Conservation (phyloP, 306 rosid genomes). For the Mucuna pruriens region DNA sequence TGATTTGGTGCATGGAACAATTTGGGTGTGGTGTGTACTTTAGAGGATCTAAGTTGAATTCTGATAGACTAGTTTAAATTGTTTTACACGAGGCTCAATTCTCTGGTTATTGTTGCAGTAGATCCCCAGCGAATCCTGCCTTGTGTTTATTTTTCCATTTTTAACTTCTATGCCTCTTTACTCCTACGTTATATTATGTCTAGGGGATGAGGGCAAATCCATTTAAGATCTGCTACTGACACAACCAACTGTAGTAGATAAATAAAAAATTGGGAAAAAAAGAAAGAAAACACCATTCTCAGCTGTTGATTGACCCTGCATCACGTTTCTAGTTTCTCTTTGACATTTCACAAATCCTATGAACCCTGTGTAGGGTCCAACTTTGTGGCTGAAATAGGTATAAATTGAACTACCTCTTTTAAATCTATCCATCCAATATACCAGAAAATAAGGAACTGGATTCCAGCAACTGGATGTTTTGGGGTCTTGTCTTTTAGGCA, state of each 20-base stretch:
- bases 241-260: background rate
- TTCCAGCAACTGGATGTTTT: background rate
- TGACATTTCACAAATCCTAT: background rate
- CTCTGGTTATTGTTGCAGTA: background rate
- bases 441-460: background rate
- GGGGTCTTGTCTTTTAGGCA: background rate
- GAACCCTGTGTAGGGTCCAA: background rate
- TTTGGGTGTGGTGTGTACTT: background rate
- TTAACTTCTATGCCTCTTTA: constrained; percentile 2
- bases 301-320: background rate
- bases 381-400: background rate
- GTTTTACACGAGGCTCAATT: background rate
- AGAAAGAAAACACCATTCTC: background rate
- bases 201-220: background rate
- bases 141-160: background rate
- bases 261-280: background rate
- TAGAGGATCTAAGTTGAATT: constrained; percentile 8
- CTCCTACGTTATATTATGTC: background rate
- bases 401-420: background rate
- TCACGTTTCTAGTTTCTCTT: background rate
- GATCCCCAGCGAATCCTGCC: background rate
- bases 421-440: background rate
- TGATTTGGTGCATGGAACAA: background rate
- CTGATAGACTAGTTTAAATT: background rate
- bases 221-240: background rate